Percentiles rank a stretch among this genome's conserved stretches.
These are phyloP conservation scores for Phalaenopsis hybrid DNA, from an alignment of 116 monocot species.

Conservation along the genomic window DNA sequence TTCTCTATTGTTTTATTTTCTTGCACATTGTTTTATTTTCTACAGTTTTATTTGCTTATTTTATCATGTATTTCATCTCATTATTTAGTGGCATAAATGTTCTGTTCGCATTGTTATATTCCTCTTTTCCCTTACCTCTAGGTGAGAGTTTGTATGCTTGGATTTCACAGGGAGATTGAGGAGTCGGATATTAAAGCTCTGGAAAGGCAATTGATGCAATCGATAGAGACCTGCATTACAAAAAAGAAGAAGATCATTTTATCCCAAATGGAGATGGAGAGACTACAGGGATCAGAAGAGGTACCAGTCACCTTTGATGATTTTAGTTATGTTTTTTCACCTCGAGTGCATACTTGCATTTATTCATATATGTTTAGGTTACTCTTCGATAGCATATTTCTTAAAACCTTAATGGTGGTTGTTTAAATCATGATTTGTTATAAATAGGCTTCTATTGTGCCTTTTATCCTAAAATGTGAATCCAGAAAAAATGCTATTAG, in stretches of 20 bases:
- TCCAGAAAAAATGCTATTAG: neutral
- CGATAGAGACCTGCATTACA: constrained; percentile 74
- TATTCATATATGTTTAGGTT: neutral
- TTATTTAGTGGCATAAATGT: neutral
- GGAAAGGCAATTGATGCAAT: constrained; percentile 96
- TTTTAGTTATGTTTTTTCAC: neutral
- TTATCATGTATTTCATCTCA: neutral
- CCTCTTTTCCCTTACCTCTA: neutral
- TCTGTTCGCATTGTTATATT: neutral
- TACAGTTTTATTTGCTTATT: neutral
- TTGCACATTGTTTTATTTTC: no score
- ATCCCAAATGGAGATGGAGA: constrained; percentile 85
- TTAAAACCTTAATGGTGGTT: neutral
- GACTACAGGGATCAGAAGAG: constrained; percentile 91
- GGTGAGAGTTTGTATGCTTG: neutral
- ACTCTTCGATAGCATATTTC: neutral
- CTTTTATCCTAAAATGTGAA: neutral
- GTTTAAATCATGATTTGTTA: neutral
- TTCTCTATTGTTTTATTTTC: no score
- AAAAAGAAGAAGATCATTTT: constrained; percentile 98
- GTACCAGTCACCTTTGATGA: constrained; percentile 16
- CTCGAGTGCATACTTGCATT: neutral
- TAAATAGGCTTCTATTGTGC: neutral
- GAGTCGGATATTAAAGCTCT: constrained; percentile 84
- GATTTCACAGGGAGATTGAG: constrained; percentile 72